Conservation (phyloP, 108 stramenopile species). For the Bacterosira constricta region DNA sequence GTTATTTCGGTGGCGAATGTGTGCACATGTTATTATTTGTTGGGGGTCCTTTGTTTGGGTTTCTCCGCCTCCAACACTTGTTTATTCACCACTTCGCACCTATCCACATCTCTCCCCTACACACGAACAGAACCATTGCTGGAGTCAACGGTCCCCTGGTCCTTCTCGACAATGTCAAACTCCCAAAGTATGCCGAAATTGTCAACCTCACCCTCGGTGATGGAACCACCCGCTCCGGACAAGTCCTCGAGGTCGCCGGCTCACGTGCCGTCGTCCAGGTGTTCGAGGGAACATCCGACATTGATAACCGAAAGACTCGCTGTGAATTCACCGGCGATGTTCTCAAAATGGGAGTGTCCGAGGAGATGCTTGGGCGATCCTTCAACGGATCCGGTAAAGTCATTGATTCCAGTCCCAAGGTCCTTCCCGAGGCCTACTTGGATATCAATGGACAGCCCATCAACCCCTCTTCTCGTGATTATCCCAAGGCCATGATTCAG, state of each 20-base stretch:
- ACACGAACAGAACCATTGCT: slow-evolving; percentile 90
- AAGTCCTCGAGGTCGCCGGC: slow-evolving; percentile 98
- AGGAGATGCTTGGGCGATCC: slow-evolving; percentile 98
- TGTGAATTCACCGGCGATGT: slow-evolving; percentile 99
- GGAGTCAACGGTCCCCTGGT: slow-evolving; percentile 99
- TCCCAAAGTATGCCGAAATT: slow-evolving; percentile 98
- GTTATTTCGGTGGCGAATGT: slow-evolving; percentile 13
- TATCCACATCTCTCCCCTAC: slow-evolving; percentile 25
- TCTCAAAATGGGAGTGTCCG: slow-evolving; percentile 98
- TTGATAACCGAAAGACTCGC: slow-evolving; percentile 97
- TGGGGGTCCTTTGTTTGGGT: neutral
- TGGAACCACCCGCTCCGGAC: slow-evolving; percentile 95
- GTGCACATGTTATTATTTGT: too few relatives aligned
- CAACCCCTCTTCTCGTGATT: slow-evolving; percentile 99
- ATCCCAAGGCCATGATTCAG: slow-evolving; percentile 99
- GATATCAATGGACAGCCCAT: slow-evolving; percentile 99
- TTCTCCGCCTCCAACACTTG: neutral
- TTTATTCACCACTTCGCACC: slow-evolving; percentile 1
- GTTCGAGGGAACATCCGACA: slow-evolving; percentile 99
- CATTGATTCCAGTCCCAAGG: slow-evolving; percentile 97
- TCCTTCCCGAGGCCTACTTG: slow-evolving; percentile 98
- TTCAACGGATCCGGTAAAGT: slow-evolving; percentile 99
- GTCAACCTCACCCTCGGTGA: slow-evolving; percentile 96
- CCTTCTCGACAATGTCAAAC: slow-evolving; percentile 99
- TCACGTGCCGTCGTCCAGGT: slow-evolving; percentile 98